Conservation (phyloP, 2,329 filamentous ascomycete genomes). For the Clarireedia homoeocarpa region DNA sequence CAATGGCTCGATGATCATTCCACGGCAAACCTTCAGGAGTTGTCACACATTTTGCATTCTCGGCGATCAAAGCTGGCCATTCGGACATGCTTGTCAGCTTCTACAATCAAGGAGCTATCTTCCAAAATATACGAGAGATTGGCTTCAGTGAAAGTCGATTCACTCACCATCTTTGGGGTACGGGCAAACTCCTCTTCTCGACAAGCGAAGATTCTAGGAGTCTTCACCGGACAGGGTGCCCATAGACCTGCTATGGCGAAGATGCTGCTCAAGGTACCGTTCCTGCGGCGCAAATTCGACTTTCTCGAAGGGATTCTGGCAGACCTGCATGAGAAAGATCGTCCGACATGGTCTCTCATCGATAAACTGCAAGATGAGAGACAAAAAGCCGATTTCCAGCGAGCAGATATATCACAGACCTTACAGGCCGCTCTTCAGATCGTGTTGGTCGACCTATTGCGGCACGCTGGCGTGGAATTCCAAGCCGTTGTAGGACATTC, state of each 20-base stretch:
- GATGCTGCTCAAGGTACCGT: constrained; percentile 15
- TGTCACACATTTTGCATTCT: no score
- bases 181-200: constrained; percentile 8
- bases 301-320: constrained; percentile 1
- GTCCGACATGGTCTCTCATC: constrained; percentile 13
- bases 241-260: constrained; percentile 12
- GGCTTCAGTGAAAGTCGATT: not conserved
- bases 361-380: constrained; percentile 30
- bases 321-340: not conserved
- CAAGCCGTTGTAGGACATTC: constrained; percentile 36
- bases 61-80: no score
- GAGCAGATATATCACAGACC: constrained; percentile 27
- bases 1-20: no score
- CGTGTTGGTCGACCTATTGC: constrained; percentile 34
- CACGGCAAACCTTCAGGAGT: no score
- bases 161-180: not conserved
- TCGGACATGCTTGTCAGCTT: not conserved
- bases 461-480: constrained; percentile 34
- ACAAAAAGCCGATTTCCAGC: constrained; percentile 29
- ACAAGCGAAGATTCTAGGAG: constrained; percentile 1
- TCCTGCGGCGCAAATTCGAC: not conserved
- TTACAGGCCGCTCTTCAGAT: constrained; percentile 40
- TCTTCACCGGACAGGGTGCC: constrained; percentile 17
- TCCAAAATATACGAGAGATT: not conserved
- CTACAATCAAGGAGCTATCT: not conserved